These are phyloP conservation scores for Aureobasidium leucospermi DNA, from an alignment of 2,329 filamentous ascomycete genomes.

Conservation along the genomic window DNA sequence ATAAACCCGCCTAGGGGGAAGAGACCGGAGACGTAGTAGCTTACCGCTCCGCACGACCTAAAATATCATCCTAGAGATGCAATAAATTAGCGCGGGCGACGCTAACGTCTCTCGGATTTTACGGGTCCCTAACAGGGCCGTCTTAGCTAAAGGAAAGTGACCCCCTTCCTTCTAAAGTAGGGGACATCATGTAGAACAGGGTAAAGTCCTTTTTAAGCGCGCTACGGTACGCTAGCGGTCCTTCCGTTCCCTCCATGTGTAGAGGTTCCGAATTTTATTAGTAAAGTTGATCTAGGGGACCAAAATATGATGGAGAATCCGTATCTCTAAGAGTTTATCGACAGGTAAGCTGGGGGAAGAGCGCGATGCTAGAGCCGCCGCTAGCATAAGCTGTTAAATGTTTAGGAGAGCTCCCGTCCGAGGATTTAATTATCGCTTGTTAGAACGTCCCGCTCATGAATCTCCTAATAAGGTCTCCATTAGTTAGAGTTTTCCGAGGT, in stretches of 20 bases:
- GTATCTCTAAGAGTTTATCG: not conserved
- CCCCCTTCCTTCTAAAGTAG: not conserved
- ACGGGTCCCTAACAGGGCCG: not conserved
- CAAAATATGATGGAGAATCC: not conserved
- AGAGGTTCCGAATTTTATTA: not conserved
- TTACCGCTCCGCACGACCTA: not conserved
- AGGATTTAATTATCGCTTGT: not conserved
- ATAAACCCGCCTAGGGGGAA: not conserved
- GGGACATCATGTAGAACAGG: not conserved
- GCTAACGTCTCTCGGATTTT: not conserved
- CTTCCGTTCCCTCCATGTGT: not conserved
- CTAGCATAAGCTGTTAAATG: not conserved
- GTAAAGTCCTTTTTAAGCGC: not conserved
- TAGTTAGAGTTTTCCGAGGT: not conserved
- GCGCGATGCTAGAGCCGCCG: not conserved
- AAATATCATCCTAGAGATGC: not conserved
- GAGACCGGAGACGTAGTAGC: not conserved
- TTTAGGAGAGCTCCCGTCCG: not conserved
- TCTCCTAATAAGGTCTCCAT: not conserved
- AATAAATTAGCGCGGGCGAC: not conserved
- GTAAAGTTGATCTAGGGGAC: too few species aligned
- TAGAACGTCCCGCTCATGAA: not conserved
- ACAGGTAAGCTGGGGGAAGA: not conserved
- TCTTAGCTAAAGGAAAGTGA: not conserved
- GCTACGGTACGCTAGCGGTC: not conserved